These are phyloP conservation scores for Aegilops tauschii DNA, from an alignment of 176 grass and related monocot genomes.

Conservation along the genomic window DNA sequence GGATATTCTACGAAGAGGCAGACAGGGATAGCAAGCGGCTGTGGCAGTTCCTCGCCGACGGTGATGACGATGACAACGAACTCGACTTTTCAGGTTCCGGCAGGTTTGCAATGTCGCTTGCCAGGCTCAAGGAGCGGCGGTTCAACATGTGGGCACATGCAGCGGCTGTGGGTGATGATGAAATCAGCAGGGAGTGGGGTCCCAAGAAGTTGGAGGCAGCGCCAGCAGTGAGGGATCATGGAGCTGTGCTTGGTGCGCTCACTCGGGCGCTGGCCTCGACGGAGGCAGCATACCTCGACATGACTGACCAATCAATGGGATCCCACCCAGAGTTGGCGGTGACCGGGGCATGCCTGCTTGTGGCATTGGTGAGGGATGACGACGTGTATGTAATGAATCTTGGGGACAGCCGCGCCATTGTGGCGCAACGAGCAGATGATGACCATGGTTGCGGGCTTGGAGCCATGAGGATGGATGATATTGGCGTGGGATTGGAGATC, in stretches of 20 bases:
- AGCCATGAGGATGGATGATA: constrained; percentile 36
- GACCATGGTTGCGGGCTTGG: constrained; percentile 21
- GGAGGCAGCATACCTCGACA: constrained; percentile 67
- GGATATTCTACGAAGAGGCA: constrained; percentile 65
- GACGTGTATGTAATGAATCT: constrained; percentile 98
- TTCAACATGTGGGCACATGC: constrained; percentile 45
- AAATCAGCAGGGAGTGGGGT: constrained; percentile 41
- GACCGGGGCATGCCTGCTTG: constrained; percentile 83
- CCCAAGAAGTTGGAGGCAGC: constrained; percentile 25
- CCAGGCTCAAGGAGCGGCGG: constrained; percentile 52
- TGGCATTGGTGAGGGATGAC: constrained; percentile 72
- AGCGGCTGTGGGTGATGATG: constrained; percentile 31
- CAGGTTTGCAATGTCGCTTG: constrained; percentile 69
- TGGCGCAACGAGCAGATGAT: constrained; percentile 45
- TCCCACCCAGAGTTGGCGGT: constrained; percentile 83
- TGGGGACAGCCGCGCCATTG: constrained; percentile 80
- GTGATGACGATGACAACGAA: constrained; percentile 54
- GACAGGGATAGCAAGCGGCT: constrained; percentile 41
- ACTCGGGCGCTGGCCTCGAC: constrained; percentile 45
- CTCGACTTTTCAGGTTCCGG: constrained; percentile 73
- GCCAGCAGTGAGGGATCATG: constrained; percentile 54
- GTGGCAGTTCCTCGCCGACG: constrained; percentile 80
- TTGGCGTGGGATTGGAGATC: constrained; percentile 41
- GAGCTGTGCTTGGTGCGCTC: constrained; percentile 65
- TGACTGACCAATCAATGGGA: constrained; percentile 66